Evolutionary conservation across 2,329 filamentous ascomycete species (phyloP), one percentile per base, ranked within the genome.

Genomic region (Beauveria sp.): DNA sequence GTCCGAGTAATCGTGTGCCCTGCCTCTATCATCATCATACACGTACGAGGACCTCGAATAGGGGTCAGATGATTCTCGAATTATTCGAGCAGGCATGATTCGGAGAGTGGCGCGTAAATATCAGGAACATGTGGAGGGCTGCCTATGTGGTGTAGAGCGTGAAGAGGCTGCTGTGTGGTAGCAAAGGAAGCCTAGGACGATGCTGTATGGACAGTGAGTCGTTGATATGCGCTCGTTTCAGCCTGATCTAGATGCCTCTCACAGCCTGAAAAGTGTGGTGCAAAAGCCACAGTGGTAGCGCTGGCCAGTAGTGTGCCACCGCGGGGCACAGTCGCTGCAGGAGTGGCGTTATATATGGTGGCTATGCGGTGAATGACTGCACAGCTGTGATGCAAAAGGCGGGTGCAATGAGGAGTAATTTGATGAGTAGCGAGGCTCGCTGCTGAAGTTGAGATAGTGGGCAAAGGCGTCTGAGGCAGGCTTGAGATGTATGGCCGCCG

Each of bases 281-380:
- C 40, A 53, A 46, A 60, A 53, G 49, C 57, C 48, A 53, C 57
- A 14, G n/a, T 31, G 42, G 48, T 43, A 59, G 57, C 28, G 45
- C 22, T 14, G 24, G 34, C 57, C 48, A 60, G 28, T 60, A 26
- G 26, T 60, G 57, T 51, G 46, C 28, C 43, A 22, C 56, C 56
- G 34, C 56, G 24, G 56, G 56, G 46, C 57, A 45, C 34, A 52
- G 26, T n/a, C 40, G n/a, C 26, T 38, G 8, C 26, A 50, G 49
- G 24, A 31, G 57, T 60, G 57, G 57, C 57, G 57, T 60, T 53
- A 26, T 43, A 52, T 18, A 52, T 18, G 38, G 57, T 60, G 57
- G 57, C 57, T 60, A 60, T 53, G 57, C 49, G 57, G 50, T n/a
- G n/a, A 60, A 53, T 34, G n/a, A 28, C 49, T 49, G 57, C 57